Base-by-base conservation (phyloP, 2,329 filamentous ascomycete genomes). In the Pyricularia sp. region DNA sequence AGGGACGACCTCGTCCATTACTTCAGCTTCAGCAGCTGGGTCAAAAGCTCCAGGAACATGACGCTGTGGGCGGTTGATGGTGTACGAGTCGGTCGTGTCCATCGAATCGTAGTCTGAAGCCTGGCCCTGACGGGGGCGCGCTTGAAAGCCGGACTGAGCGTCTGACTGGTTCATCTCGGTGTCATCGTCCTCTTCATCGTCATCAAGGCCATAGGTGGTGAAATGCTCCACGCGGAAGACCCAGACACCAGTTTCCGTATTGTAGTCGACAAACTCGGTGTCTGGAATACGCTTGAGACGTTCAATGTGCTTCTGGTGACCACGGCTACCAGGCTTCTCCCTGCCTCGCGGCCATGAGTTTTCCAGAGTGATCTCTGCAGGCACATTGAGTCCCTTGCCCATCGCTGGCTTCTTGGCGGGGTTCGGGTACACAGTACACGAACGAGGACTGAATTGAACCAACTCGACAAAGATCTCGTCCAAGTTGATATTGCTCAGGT, bases 181-280 rank as follows among this genome's bases (percentile, higher is more conserved):
- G 63, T 90, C 63, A 35, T 64, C 63, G 8, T 64, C 62, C 60
- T 92, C 90, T 64, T 87, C 84, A 55, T 89, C 84, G 31, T 90
- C 91, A 68, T 93, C 89, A 64, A 97, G 82, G 55, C 90, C 93
- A 73, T 99, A 99, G 1, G 92, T 96, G 1, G 93, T 97, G 75
- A 96, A 99, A 75, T 99, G 94, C 71, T 93, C 87, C n/a, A 99
- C 94, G 10, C 81, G 86, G 78, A 99, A 99, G 16, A 85, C 84
- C 96, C 96, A 99, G 61, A 90, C 84, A 64, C 93, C 94, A 64
- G 87, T 92, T 1, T 90, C 82, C 65, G 82, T 80, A 68, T 96
- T 84, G 75, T 97, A 99, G 70, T 82, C 82, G 70, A 93, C 81
- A 71, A 96, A 97, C 4, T 86, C 85, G 0, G 94, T 97, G 73